These are phyloP conservation scores for Neurospora sp. DNA, from an alignment of 495 filamentous ascomycete species.

Conservation along the genomic window DNA sequence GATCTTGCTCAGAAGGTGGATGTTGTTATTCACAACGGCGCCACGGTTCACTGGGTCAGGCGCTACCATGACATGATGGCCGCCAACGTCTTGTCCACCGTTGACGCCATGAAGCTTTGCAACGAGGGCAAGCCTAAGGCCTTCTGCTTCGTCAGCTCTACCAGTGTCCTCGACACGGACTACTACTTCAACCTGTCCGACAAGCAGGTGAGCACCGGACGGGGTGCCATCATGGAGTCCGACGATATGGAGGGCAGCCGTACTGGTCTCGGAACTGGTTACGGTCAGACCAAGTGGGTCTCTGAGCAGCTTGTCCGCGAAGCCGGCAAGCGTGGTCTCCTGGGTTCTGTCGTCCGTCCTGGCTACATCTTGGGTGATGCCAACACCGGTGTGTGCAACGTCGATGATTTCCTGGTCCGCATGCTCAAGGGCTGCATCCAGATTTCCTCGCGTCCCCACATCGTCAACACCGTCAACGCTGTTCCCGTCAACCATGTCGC, in stretches of 20 bases:
- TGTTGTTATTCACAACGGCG: constrained; percentile 85
- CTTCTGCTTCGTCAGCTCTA: constrained; percentile 79
- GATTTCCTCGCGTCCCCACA: constrained; percentile 57
- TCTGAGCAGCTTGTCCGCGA: constrained; percentile 69
- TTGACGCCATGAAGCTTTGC: constrained; percentile 69
- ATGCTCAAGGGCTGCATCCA: constrained; percentile 87
- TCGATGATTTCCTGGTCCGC: constrained; percentile 88
- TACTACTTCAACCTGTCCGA: constrained; percentile 68
- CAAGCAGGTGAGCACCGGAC: constrained; percentile 36
- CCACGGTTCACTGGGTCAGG: constrained; percentile 76
- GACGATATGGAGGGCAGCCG: constrained; percentile 40
- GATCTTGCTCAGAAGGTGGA: constrained; percentile 55
- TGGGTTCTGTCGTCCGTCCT: constrained; percentile 67
- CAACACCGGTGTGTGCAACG: constrained; percentile 61
- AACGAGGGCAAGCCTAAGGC: constrained; percentile 67
- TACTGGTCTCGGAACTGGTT: constrained; percentile 54
- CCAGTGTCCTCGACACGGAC: constrained; percentile 70
- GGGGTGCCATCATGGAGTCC: constrained; percentile 35
- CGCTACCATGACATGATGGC: constrained; percentile 66
- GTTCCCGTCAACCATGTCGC: constrained; percentile 84
- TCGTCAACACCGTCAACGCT: constrained; percentile 82
- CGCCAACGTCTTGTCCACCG: constrained; percentile 72
- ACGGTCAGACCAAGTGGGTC: constrained; percentile 75
- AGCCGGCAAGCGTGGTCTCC: constrained; percentile 68
- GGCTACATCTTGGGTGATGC: constrained; percentile 80